These are phyloP conservation scores for Coelastrella sp. DNA, from an alignment of 139 green algal species.

Conservation along the genomic window DNA sequence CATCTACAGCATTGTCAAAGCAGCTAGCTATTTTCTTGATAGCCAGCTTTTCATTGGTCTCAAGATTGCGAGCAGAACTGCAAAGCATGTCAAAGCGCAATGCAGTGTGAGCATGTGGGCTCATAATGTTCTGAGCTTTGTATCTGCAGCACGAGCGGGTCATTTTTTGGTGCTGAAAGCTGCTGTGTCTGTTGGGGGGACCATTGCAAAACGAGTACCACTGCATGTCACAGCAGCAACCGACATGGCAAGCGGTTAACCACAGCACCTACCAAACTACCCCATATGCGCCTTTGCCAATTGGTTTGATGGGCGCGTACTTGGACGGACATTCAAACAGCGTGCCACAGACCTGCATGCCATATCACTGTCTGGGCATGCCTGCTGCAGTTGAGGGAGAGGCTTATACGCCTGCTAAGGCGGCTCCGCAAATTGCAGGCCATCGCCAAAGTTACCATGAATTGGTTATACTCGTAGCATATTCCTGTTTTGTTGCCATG, in stretches of 20 bases:
- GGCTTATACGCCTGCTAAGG: too few species aligned
- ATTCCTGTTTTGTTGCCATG: background rate
- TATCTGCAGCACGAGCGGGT: too few species aligned
- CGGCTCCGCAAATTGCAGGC: too few species aligned
- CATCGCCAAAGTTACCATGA: conserved; percentile 47
- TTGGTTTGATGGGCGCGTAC: conserved; percentile 81
- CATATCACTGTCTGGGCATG: too few species aligned
- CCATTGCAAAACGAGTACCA: too few species aligned
- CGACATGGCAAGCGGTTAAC: background rate
- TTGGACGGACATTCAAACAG: conserved; percentile 73
- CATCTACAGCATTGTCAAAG: conserved; percentile 97
- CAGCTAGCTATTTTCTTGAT: conserved; percentile 98
- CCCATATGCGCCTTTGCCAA: conserved; percentile 98
- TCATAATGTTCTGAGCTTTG: too few species aligned
- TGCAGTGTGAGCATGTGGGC: background rate
- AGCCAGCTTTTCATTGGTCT: conserved; percentile 80
- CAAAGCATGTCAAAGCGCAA: background rate
- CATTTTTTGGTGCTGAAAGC: too few species aligned
- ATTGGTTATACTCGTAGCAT: conserved; percentile 57
- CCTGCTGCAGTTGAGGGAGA: too few species aligned
- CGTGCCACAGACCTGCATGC: conserved; percentile 65
- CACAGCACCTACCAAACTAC: conserved; percentile 91
- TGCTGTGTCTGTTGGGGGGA: too few species aligned
- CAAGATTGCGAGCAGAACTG: conserved; percentile 70
- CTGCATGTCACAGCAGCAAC: too few species aligned